Percentiles rank a stretch among this genome's conserved stretches.
phyloP scores from a whole-genome alignment of 2,329 filamentous ascomycete genomes.

The Epicoccum nigrum region DNA sequence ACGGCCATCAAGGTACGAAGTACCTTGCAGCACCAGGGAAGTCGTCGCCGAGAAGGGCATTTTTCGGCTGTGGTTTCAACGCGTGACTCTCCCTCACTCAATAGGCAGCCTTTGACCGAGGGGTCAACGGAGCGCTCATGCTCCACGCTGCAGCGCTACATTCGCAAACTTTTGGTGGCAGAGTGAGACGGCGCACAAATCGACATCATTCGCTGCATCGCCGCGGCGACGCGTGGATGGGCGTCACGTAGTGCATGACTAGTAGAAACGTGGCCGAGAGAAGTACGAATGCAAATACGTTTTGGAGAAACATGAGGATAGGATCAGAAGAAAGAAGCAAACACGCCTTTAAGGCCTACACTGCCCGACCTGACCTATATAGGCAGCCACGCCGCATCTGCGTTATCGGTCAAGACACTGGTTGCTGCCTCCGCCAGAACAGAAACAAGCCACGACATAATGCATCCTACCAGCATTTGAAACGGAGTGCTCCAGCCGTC shows the following conservation, averaged over 20 bases:
- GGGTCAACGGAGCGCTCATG: not conserved
- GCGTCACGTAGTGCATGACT: not conserved
- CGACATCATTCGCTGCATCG: not conserved
- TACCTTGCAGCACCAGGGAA: too few relatives aligned
- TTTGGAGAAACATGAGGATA: not conserved
- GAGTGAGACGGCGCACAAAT: not conserved
- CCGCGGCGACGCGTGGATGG: conserved; percentile 2
- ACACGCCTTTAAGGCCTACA: not conserved
- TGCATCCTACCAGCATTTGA: too few relatives aligned
- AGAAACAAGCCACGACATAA: too few relatives aligned
- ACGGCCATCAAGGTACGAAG: conserved; percentile 1
- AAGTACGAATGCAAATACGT: not conserved
- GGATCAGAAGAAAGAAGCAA: not conserved
- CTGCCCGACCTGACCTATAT: not conserved
- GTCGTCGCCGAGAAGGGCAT: too few relatives aligned
- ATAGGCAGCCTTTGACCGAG: not conserved
- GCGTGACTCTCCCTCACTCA: too few relatives aligned
- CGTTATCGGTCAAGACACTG: not conserved
- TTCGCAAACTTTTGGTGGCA: not conserved
- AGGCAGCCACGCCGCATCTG: conserved; percentile 1
- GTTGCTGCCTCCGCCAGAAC: too few relatives aligned
- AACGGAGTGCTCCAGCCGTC: too few relatives aligned
- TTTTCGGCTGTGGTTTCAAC: too few relatives aligned
- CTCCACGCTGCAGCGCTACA: not conserved
- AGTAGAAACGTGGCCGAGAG: not conserved